Base-by-base conservation (phyloP, 257 asterid species). In the Solanum virginianum region DNA sequence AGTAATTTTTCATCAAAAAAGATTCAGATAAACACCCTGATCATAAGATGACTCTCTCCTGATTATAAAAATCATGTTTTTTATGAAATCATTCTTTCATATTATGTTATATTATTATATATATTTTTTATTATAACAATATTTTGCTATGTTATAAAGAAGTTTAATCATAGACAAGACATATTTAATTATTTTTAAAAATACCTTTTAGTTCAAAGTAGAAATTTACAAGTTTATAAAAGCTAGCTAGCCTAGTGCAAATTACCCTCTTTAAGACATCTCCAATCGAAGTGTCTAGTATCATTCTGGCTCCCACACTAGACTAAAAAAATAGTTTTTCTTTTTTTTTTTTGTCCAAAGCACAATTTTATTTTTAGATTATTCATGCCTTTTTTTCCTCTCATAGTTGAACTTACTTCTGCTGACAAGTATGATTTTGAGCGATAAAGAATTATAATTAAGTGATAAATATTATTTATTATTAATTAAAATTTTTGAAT, bases 391-490 rank as follows among this genome's bases (percentile, higher is more conserved):
- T 16, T 1, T 36, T 17, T n/a, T n/a, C 47, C 9, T 26, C 26
- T 39, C 24, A 75, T 26, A 75, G 45, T 51, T 15, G 4, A 8
- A 75, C 7, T 11, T 18, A 13, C 66, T 8, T 32, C 7, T 68
- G 16, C 24, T 36, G 14, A 68, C 0, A 13, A 24, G 13, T 65
- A 65, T 26, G 36, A 20, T n/a, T 24, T 18, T 39, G 39, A 24
- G 8, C 3, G 0, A 7, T 5, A n/a, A 32, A 68, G 4, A 5
- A 0, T 15, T 9, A 0, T 15, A 2, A 17, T 1, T 5, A 7
- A 29, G 0, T 15, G 3, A 1, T 68, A 36, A 36, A 0, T 69
- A 16, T 2, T 36, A 0, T 68, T 15, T 5, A 69, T 36, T 29
- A 0, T 66, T 66, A 14, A 8, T 14, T 3, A 29, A 68, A 32